Base-by-base conservation (phyloP, 2,329 filamentous ascomycete species). In the Phaeophleospora eucalypticola region DNA sequence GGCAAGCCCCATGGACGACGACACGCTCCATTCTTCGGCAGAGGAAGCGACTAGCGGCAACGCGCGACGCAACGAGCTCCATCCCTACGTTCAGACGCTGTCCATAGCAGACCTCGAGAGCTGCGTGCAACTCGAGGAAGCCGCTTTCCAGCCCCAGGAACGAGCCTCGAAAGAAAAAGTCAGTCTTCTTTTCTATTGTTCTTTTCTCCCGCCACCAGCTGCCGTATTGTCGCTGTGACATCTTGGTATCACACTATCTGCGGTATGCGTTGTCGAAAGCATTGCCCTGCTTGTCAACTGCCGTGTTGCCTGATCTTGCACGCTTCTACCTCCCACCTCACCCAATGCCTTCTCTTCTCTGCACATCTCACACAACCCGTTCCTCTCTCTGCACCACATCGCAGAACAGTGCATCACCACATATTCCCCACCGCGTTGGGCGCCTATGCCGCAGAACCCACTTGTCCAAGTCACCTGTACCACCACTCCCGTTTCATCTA, bases 71-170 rank as follows among this genome's bases (percentile, higher is more conserved):
- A 70, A 75, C 50, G 82, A 84, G 41, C 79, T 88, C 59, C 79
- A 87, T 60, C 82, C 88, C 19, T 85, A 86, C 59, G 78, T 86
- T n/a, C 81, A 87, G 43, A 79, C 86, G 20, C 76, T 96, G 41
- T 87, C 80, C 34, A 67, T 79, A 39, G 78, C 77, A 19, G 83
- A 89, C 58, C 65, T 84, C 40, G 80, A 84, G 24, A 80, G 78
- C 56, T 83, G 80, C 64, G 69, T 79, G 51, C 67, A 68, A 51
- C 73, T 84, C 15, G 81, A 84, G 62, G 71, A 77, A 45, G 75
- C 69, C 27, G 67, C 76, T 7, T 83, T 84, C 59, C 79, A 80
- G 20, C 73, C 78, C 32, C 58, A 73, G 10, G 78, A 84, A 65
- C 73, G 79, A 48, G 77, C 74, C 52, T 72, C 75, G 38, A 71